Conservation (phyloP, 768 basidiomycete species). For the Boletus rubescentipes region DNA sequence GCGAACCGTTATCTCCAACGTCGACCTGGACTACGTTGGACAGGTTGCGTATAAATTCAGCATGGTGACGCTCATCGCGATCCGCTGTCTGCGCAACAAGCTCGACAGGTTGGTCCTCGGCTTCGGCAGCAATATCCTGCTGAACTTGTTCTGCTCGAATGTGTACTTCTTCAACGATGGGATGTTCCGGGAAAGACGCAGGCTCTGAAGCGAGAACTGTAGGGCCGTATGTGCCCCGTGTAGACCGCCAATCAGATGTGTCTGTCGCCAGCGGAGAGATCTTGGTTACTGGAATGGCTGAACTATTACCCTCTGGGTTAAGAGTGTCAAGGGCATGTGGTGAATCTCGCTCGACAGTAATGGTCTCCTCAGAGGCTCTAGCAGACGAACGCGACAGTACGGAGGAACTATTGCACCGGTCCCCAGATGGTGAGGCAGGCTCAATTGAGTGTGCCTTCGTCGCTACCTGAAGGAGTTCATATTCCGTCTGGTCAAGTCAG, state of each 20-base stretch:
- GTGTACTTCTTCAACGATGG: neutral
- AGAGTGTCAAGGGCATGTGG: neutral
- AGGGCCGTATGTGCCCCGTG: neutral
- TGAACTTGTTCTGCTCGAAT: neutral
- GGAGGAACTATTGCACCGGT: neutral
- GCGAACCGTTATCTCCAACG: conserved; percentile 1
- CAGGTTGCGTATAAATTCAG: neutral
- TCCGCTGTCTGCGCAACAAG: neutral
- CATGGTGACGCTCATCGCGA: neutral
- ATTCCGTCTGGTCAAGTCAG: conserved; percentile 9
- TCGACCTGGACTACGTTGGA: conserved; percentile 2
- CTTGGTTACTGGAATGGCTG: neutral
- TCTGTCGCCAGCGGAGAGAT: conserved; percentile 1
- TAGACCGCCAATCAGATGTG: neutral
- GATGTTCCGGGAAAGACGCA: neutral
- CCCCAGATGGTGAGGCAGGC: conserved; percentile 12
- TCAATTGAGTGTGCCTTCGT: conserved; percentile 18
- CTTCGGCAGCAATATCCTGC: neutral
- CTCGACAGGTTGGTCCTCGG: neutral
- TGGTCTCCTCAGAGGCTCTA: conserved; percentile 7
- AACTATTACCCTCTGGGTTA: neutral
- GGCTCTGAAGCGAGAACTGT: neutral
- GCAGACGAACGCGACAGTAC: neutral
- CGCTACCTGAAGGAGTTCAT: neutral
- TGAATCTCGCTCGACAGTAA: conserved; percentile 4